Evolutionary conservation across 768 basidiomycete genomes (phyloP).

Genomic region (Calocybe gangraenosa): DNA sequence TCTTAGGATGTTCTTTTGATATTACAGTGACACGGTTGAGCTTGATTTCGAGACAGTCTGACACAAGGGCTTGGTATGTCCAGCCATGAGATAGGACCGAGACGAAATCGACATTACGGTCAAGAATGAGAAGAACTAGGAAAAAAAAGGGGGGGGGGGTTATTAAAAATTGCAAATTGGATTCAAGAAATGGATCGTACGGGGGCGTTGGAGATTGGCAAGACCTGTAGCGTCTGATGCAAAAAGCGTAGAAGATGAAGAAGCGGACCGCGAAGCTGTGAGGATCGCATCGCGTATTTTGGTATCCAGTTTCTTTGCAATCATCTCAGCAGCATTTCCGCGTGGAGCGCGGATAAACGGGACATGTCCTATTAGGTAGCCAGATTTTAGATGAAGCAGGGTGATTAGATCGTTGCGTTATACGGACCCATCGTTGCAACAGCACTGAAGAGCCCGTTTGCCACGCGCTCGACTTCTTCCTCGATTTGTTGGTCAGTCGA

Average conservation of each 20-base stretch:
- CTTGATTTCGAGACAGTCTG: conserved; percentile 96
- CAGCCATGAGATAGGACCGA: conserved; percentile 95
- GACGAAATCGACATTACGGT: conserved; percentile 91
- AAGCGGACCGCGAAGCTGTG: conserved; percentile 54
- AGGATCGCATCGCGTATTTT: conserved; percentile 86
- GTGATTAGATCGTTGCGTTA: neutral
- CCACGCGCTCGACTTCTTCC: conserved; percentile 87
- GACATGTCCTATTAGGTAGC: conserved; percentile 59
- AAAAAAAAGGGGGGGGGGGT: too few relatives aligned
- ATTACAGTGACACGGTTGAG: conserved; percentile 90
- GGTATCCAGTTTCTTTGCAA: conserved; percentile 92
- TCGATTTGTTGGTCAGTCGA: conserved; percentile 91
- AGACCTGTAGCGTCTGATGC: conserved; percentile 78
- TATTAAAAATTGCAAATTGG: conserved; percentile 8
- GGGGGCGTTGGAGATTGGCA: conserved; percentile 81
- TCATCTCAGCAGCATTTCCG: conserved; percentile 98
- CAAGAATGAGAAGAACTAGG: conserved; percentile 86
- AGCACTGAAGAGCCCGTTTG: conserved; percentile 87
- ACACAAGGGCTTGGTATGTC: conserved; percentile 98
- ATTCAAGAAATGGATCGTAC: conserved; percentile 33
- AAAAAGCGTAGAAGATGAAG: conserved; percentile 58
- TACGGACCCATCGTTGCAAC: conserved; percentile 78
- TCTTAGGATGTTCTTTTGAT: conserved; percentile 61
- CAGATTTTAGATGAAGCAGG: conserved; percentile 2
- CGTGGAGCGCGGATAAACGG: conserved; percentile 93